Evolutionary conservation across 495 filamentous ascomycete genomes (phyloP), one percentile per base, ranked within the genome.

Genomic region (Cercophora newfieldiana): DNA sequence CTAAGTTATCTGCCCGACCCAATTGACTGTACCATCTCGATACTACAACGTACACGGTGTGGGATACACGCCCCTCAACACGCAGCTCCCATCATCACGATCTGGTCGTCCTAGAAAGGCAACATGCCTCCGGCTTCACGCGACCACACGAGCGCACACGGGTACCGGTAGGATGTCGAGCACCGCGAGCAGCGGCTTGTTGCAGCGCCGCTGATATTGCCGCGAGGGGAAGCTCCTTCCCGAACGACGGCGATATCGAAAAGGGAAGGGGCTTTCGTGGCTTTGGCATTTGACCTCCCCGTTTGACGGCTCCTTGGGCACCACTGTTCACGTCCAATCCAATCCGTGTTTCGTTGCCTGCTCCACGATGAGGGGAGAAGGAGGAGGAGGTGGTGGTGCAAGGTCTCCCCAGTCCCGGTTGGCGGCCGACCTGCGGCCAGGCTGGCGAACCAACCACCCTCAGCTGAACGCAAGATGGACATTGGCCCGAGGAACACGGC

Each of bases 401-500:
- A 37, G 29, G 57, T 44, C 21, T 31, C 57, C 12, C 61, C 49
- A 44, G 47, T 29, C 12, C 29, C 26, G 53, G 48, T 56, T 56
- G 63, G 59, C 57, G 47, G 47, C 50, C 62, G 26, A 44, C 60
- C 61, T 67, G 65, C 68, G 47, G 61, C 65, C 65, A 57, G 49
- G 61, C 48, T 57, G 51, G 47, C 16, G 54, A 57, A 24, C 24
- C 29, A 57, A 54, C 12, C 29, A 31, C 31, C 26, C 59, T 49
- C 62, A 29, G 26, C 28, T 10, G 16, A 26, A 16, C 24, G 10
- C 29, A 63, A 56, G 22, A n/a, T 37, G 59, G 59, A 59, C 58
- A 71, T 66, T 71, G 66, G 64, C 49, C 57, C 66, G 58, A 66
- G 63, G 65, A 63, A 68, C 28, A 7, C 31, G 25, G 29, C 55